Percentiles rank a stretch among this genome's conserved stretches.
Conservation (phyloP, 768 basidiomycete genomes). For the Suillus spraguei region DNA sequence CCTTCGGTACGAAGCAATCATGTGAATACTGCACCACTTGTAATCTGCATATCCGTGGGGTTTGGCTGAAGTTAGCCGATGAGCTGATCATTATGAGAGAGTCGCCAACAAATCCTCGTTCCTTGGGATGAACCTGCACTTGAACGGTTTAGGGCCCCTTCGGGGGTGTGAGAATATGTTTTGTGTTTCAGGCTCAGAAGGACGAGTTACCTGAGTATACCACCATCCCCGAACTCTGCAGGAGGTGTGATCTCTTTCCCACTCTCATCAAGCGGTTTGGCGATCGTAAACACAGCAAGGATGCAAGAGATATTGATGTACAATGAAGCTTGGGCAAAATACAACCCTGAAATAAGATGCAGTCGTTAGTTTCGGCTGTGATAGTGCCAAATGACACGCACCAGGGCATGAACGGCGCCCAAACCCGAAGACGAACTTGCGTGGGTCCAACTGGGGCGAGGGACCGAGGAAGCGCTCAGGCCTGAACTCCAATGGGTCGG, state of each 20-base stretch:
- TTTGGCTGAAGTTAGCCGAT: neutral
- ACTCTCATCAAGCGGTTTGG: conserved; percentile 33
- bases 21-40: too few relatives aligned
- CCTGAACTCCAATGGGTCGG: too few relatives aligned
- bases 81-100: neutral
- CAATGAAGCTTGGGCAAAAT: conserved; percentile 37
- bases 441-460: conserved; percentile 18
- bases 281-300: conserved; percentile 40
- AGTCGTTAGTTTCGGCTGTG: too few relatives aligned
- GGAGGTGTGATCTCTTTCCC: conserved; percentile 2
- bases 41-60: too few relatives aligned
- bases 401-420: conserved; percentile 25
- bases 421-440: conserved; percentile 20
- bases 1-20: neutral
- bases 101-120: neutral
- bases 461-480: conserved; percentile 27
- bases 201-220: neutral
- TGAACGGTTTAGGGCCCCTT: conserved; percentile 1
- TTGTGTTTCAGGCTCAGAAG: neutral
- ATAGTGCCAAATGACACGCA: neutral
- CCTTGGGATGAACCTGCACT: conserved; percentile 5
- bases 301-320: conserved; percentile 40
- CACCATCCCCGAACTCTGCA: neutral
- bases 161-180: neutral
- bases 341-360: conserved; percentile 1